A percentile compares a stretch with the other conserved stretches of the same genome.
Conservation (phyloP, 2,329 filamentous ascomycete species). For the Aureobasidium melanogenum region DNA sequence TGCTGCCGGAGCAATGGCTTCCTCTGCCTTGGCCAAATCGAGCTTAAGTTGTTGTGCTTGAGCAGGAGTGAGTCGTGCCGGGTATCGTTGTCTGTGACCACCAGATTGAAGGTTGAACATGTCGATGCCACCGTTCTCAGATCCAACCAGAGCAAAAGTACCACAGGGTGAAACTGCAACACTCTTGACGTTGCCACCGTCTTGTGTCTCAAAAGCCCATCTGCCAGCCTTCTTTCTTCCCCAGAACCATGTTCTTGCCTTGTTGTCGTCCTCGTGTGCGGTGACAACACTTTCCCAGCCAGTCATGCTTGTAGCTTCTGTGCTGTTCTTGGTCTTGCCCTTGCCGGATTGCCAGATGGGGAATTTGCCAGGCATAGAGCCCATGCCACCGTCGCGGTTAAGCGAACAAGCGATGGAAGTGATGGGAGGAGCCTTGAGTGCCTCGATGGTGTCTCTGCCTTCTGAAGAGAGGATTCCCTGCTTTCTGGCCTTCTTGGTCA, state of each 20-base stretch:
- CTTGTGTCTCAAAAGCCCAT: slow-evolving; percentile 84
- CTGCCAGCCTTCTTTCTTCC: slow-evolving; percentile 84
- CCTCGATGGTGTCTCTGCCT: slow-evolving; percentile 37
- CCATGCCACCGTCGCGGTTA: slow-evolving; percentile 91
- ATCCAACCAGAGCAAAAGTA: slow-evolving; percentile 86
- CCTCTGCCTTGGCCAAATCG: slow-evolving; percentile 41
- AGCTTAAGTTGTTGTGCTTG: slow-evolving; percentile 70
- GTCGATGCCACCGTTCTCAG: slow-evolving; percentile 71
- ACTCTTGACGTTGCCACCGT: slow-evolving; percentile 69
- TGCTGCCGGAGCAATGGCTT: slow-evolving; percentile 31
- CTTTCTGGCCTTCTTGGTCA: slow-evolving; percentile 85
- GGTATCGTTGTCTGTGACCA: slow-evolving; percentile 77
- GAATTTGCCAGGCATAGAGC: slow-evolving; percentile 67
- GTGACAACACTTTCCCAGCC: slow-evolving; percentile 98
- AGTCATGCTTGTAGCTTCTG: slow-evolving; percentile 65
- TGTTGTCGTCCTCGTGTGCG: slow-evolving; percentile 75
- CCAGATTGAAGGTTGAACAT: slow-evolving; percentile 98
- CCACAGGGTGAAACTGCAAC: slow-evolving; percentile 87
- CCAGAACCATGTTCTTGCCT: slow-evolving; percentile 96
- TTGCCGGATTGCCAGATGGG: slow-evolving; percentile 72
- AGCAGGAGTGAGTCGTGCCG: slow-evolving; percentile 64
- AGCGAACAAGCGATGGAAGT: slow-evolving; percentile 85
- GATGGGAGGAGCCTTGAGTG: slow-evolving; percentile 81
- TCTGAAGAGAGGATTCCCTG: slow-evolving; percentile 52
- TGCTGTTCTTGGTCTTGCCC: slow-evolving; percentile 53